Percentiles rank a stretch among this genome's conserved stretches.
phyloP scores from a whole-genome alignment of 2,329 filamentous ascomycete genomes.

The Paecilomyces sp. region DNA sequence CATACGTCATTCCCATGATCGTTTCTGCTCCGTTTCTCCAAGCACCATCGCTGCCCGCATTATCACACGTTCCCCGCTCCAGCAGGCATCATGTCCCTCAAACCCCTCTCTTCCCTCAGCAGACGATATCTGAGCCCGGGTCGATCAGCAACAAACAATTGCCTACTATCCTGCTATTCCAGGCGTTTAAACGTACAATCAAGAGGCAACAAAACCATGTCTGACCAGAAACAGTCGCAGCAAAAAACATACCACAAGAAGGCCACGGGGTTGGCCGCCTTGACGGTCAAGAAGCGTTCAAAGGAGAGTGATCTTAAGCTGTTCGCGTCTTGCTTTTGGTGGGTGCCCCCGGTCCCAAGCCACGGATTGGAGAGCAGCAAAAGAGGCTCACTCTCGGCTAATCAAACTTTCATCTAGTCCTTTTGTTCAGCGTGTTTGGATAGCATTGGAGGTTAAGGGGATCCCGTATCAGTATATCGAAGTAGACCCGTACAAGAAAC shows the following conservation, averaged over 20 bases:
- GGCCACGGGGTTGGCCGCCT: slow-evolving; percentile 62
- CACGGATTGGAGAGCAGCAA: not conserved
- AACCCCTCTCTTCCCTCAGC: not conserved
- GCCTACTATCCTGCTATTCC: not conserved
- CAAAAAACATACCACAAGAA: slow-evolving; percentile 66
- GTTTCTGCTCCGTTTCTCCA: slow-evolving; percentile 4
- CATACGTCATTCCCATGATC: slow-evolving; percentile 5
- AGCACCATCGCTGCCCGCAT: slow-evolving; percentile 1
- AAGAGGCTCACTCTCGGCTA: slow-evolving; percentile 7
- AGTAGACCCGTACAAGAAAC: slow-evolving; percentile 71
- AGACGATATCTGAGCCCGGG: not conserved
- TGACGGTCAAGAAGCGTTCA: slow-evolving; percentile 63
- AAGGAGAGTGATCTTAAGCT: slow-evolving; percentile 66
- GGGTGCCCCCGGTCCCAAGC: slow-evolving; percentile 19
- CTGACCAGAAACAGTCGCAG: slow-evolving; percentile 40
- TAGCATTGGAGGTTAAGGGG: slow-evolving; percentile 72
- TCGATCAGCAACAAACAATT: not conserved
- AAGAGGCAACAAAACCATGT: slow-evolving; percentile 28
- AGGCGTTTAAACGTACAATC: not conserved
- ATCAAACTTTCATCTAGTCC: slow-evolving; percentile 46
- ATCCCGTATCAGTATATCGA: slow-evolving; percentile 77
- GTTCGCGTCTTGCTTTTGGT: slow-evolving; percentile 81
- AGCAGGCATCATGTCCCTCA: not conserved
- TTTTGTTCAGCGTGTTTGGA: slow-evolving; percentile 85
- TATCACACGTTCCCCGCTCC: not conserved